Base-by-base conservation (phyloP, 345 rosid genomes). In the Populus tremula region DNA sequence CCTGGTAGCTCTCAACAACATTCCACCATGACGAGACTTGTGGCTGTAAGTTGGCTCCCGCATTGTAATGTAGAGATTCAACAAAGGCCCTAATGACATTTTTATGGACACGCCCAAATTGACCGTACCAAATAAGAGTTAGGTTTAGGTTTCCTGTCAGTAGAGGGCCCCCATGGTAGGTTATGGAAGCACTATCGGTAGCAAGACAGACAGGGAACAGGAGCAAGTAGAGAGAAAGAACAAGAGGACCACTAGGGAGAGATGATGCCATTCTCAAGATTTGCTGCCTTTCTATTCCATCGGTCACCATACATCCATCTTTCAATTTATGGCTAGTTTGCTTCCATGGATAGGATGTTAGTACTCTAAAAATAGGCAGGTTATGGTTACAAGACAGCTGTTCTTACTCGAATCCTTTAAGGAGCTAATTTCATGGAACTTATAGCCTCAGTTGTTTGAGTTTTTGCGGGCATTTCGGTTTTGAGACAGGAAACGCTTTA, bases 1-100 rank as follows among this genome's bases (percentile, higher is more conserved):
- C 72, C 62, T 84, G 90, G 80, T 85, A 93, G 81, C 88, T 82
- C 87, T 87, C 86, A 6, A 86, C 68, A 53, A 79, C 38, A 1
- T 21, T 70, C 88, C 88, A 86, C 88, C 88, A 83, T 35, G 70
- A 13, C 8, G 80, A 76, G 27, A 86, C 86, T 41, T 72, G 82
- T 2, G 88, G 86, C 36, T 70, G 65, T 1, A 50, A 33, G 72
- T 70, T 67, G 67, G 71, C 59, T 5, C n/a, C 77, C 8, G n/a
- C 75, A 6, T 71, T 31, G 70, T 36, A 47, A 43, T 78, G 78
- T 25, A 85, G 77, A 21, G 84, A 80, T 13, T 76, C 33, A 67
- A 83, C 69, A 38, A 86, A 86, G 35, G 65, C 27, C 50, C 85
- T 71, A 9, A 86, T 43, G 7, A 59, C 23, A 67, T 53, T 76